Base-by-base conservation (phyloP, 768 basidiomycete species). In the Filobasidium floriforme region DNA sequence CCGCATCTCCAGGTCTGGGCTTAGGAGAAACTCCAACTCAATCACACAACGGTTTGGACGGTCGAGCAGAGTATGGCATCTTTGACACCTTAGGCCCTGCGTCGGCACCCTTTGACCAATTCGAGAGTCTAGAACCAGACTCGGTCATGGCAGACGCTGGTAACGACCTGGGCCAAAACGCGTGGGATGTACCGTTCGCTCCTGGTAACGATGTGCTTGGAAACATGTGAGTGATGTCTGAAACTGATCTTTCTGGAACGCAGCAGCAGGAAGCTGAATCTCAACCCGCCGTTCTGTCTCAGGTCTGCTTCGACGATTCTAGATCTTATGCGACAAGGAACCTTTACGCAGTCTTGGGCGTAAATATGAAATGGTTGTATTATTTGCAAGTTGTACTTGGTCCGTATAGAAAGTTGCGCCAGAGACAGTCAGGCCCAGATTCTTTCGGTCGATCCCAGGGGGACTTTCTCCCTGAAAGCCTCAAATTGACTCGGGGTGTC, bases 291-390 rank as follows among this genome's bases (percentile, higher is more conserved):
- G 37, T 19, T 51, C 55, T 52, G 19, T 49, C 43, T 46, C 59
- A 77, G 76, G 65, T 78, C 77, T 26, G 77, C 77, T 14, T 75
- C 76, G 9, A 74, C 77, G 1, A 78, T 78, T 40, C 62, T 78
- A 32, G 68, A 70, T 32, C 44, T 78, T 22, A 68, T 78, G 69
- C 75, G 76, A 63, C 73, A 78, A 67, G 77, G 77, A 11, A 73
- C 71, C 11, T 78, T 78, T 59, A 55, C 67, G 1, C 64, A 63
- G 19, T 63, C 67, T 1, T 68, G 67, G 67, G 46, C 60, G 10
- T 68, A 51, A 46, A 46, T 6, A 44, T 62, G 4, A 19, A 32
- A 4, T 24, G 24, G 54, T 57, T 57, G 54, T 57, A 57, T 57
- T 54, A n/a, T 5, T 51, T 51, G 12, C 19, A 18, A 51, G 46